Evolutionary conservation across 805 yeast species (phyloP), one percentile per base, ranked within the genome.

Genomic region (Ogataea thermomethanolica): DNA sequence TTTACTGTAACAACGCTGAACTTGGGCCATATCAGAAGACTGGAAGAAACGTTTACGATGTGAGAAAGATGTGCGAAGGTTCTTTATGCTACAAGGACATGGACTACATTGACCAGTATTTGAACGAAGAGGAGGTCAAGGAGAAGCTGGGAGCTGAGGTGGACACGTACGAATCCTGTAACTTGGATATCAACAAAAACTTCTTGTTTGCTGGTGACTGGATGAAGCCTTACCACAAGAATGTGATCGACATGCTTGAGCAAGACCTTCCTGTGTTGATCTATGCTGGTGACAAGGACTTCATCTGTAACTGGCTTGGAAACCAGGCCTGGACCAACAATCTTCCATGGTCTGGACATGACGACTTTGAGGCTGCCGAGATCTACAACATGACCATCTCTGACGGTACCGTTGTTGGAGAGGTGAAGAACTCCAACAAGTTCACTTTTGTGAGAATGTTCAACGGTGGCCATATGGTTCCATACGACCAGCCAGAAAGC

Each of bases 261-360:
- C 62, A 71, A 43, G 82, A 76, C 20, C 57, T 87, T 33, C 95
- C 96, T 13, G 90, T 88, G 4, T 73, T 89, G 55, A 76, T 87
- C 46, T 89, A 88, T 54, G 96, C 96, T n/a, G 96, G 96, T 57
- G 95, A 88, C 62, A 85, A 88, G 64, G 96, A 88, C 63, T 88
- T 75, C 63, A 87, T 88, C 57, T 88, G 96, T 66, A 88, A 88
- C 69, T 88, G 96, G 93, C 71, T 88, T 49, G 96, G 96, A 50
- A 85, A 87, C 66, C 78, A 76, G 51, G 93, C 85, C 10, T 87
- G 95, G 93, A 67, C 89, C 11, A 73, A 83, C 57, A 70, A 63
- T 47, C 67, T 86, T 47, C 75, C 71, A 46, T 86, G 93, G 91
- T 62, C 73, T 26, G 76, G 80, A 25, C 53, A 51, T 21, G 48